A percentile compares a stretch with the other conserved stretches of the same genome.
phyloP scores from a whole-genome alignment of 2,329 filamentous ascomycete species.

The Alternaria rosae region DNA sequence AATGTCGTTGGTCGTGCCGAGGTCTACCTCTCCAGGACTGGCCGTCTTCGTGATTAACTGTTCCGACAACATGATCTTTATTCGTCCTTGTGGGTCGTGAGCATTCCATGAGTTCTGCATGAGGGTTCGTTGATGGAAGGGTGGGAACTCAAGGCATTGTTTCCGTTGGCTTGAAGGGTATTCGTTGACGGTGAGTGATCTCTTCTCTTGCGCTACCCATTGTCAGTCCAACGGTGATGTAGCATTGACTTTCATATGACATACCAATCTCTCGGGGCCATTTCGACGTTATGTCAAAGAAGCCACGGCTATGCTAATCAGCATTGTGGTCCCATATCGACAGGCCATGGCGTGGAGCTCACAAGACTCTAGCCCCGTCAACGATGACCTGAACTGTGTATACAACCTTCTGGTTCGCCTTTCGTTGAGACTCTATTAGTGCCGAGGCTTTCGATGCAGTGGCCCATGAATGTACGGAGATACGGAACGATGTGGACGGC shows the following conservation, averaged over 20 bases:
- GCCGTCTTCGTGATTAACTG: slow-evolving; percentile 65
- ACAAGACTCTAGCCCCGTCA: slow-evolving; percentile 42
- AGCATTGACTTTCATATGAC: background rate
- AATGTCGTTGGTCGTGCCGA: slow-evolving; percentile 74
- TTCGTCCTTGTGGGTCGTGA: slow-evolving; percentile 73
- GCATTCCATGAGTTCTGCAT: slow-evolving; percentile 75
- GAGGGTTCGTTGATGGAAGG: slow-evolving; percentile 73
- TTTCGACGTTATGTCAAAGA: slow-evolving; percentile 33
- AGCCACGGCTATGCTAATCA: slow-evolving; percentile 37
- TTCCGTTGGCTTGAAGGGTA: slow-evolving; percentile 63
- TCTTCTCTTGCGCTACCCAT: slow-evolving; percentile 36
- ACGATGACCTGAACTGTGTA: slow-evolving; percentile 40
- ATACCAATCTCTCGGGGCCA: slow-evolving; percentile 47
- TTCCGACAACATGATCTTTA: slow-evolving; percentile 75
- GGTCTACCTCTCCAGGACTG: slow-evolving; percentile 40
- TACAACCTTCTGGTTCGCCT: slow-evolving; percentile 34
- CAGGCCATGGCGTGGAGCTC: slow-evolving; percentile 10
- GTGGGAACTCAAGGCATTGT: slow-evolving; percentile 70
- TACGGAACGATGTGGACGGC: slow-evolving; percentile 40
- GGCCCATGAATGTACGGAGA: slow-evolving; percentile 48
- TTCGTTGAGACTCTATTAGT: slow-evolving; percentile 36
- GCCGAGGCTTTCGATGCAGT: slow-evolving; percentile 32
- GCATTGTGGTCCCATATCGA: slow-evolving; percentile 23
- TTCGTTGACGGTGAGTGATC: slow-evolving; percentile 32
- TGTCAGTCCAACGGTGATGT: background rate